Evolutionary conservation across 129 eudicot species (phyloP).

Genomic region (Centella asiatica): DNA sequence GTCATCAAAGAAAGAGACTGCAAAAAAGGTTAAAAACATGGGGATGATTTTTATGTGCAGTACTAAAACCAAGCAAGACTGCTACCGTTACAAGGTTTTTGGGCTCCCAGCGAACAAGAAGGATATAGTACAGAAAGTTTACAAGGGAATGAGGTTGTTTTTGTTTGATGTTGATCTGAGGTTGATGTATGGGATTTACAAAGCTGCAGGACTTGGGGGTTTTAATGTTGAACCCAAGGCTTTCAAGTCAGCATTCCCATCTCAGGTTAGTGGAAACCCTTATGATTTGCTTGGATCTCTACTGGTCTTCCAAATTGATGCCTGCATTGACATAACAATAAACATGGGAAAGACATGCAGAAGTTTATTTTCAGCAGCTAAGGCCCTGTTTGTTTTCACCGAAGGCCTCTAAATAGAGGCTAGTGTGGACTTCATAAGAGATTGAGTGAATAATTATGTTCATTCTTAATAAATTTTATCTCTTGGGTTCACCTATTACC

Average conservation of each 20-base stretch:
- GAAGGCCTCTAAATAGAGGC: too few relatives aligned
- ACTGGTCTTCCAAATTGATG: neutral
- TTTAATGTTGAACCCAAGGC: slow-evolving; percentile 80
- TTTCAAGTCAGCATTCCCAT: slow-evolving; percentile 75
- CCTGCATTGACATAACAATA: neutral
- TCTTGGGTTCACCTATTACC: too few relatives aligned
- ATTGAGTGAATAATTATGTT: too few relatives aligned
- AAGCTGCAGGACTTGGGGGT: slow-evolving; percentile 89
- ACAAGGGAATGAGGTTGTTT: slow-evolving; percentile 87
- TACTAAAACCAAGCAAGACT: slow-evolving; percentile 77
- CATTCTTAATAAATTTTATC: too few relatives aligned
- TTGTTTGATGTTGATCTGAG: slow-evolving; percentile 63
- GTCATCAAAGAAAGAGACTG: slow-evolving; percentile 35
- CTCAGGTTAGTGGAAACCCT: slow-evolving; percentile 56
- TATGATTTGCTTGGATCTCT: neutral
- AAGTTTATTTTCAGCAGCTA: too few relatives aligned
- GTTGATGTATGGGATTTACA: slow-evolving; percentile 85
- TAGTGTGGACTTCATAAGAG: too few relatives aligned
- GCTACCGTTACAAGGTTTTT: slow-evolving; percentile 69
- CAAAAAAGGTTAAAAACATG: slow-evolving; percentile 53
- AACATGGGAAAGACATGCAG: too few relatives aligned
- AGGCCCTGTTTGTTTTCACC: too few relatives aligned
- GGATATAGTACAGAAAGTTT: slow-evolving; percentile 60
- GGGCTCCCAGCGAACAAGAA: slow-evolving; percentile 81
- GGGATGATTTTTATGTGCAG: slow-evolving; percentile 97